These are phyloP conservation scores for Candida takata DNA, from an alignment of 805 yeast species.

Conservation along the genomic window DNA sequence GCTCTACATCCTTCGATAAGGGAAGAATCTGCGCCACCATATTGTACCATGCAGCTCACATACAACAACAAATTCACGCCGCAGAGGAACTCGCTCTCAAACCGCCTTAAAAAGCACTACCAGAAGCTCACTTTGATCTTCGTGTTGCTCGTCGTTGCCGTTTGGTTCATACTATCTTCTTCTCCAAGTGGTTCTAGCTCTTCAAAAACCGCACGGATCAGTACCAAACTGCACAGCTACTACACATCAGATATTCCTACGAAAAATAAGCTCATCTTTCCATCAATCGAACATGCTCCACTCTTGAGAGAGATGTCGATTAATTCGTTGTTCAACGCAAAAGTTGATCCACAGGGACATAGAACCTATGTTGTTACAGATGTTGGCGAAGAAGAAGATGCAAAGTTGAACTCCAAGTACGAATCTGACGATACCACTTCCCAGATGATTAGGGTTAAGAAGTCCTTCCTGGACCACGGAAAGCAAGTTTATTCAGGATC, in stretches of 20 bases:
- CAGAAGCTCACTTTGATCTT: constrained; percentile 10
- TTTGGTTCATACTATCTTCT: constrained; percentile 7
- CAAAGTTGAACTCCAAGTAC: constrained; percentile 32
- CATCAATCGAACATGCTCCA: constrained; percentile 69
- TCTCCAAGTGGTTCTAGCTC: neutral
- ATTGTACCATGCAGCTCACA: constrained; percentile 24
- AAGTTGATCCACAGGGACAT: constrained; percentile 39
- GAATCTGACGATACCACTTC: constrained; percentile 24
- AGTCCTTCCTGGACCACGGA: constrained; percentile 59
- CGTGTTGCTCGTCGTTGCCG: constrained; percentile 3
- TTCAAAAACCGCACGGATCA: constrained; percentile 6
- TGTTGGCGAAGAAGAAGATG: constrained; percentile 33
- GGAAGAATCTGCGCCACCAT: no score
- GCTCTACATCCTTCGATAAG: no score
- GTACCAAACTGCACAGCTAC: constrained; percentile 36
- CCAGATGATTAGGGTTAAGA: constrained; percentile 38
- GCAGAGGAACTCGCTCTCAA: constrained; percentile 12
- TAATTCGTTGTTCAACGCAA: constrained; percentile 41
- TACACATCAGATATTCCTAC: constrained; percentile 41
- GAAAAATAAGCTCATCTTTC: constrained; percentile 51
- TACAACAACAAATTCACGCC: constrained; percentile 24
- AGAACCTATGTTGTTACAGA: constrained; percentile 27
- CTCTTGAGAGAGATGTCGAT: constrained; percentile 50
- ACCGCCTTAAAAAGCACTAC: constrained; percentile 8
- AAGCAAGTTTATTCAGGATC: constrained; percentile 39